Conservation (phyloP, 768 basidiomycete species). For the Porphyrellus cyaneotinctus region DNA sequence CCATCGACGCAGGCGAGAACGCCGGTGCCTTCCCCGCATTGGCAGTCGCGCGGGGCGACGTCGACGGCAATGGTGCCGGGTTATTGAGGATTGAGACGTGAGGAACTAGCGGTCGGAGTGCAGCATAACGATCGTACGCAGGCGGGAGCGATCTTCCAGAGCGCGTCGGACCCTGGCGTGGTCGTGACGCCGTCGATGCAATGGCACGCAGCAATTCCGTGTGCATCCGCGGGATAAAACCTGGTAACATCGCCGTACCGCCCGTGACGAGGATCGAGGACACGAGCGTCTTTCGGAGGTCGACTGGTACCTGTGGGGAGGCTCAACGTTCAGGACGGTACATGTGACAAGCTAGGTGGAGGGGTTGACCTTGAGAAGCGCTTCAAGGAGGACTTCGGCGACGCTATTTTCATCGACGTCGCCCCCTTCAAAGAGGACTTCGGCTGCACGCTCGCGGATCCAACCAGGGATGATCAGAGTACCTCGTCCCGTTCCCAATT, state of each 20-base stretch:
- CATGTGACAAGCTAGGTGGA: background rate
- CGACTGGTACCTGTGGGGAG: constrained; percentile 71
- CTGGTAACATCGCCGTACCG: constrained; percentile 88
- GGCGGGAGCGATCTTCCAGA: constrained; percentile 41
- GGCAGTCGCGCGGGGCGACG: constrained; percentile 47
- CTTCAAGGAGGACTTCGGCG: constrained; percentile 75
- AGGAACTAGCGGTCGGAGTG: constrained; percentile 64
- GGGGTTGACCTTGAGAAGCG: constrained; percentile 65
- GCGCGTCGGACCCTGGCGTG: constrained; percentile 34
- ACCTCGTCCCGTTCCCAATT: constrained; percentile 67
- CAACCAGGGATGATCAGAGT: constrained; percentile 89
- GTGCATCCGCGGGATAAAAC: constrained; percentile 88
- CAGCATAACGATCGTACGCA: constrained; percentile 68
- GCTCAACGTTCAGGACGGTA: background rate
- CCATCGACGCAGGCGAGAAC: constrained; percentile 73
- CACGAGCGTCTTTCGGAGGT: constrained; percentile 80
- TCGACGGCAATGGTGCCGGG: constrained; percentile 52
- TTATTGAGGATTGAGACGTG: constrained; percentile 85
- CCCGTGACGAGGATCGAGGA: constrained; percentile 84
- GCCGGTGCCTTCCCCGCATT: constrained; percentile 85
- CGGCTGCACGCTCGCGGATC: constrained; percentile 88
- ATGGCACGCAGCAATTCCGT: constrained; percentile 67
- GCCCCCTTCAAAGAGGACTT: constrained; percentile 85
- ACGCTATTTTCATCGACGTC: constrained; percentile 86
- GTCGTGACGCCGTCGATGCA: constrained; percentile 33